A percentile compares a stretch with the other conserved stretches of the same genome.
These are phyloP conservation scores for Taiozyma onychis DNA, from an alignment of 1,139 yeast species.

Conservation along the genomic window DNA sequence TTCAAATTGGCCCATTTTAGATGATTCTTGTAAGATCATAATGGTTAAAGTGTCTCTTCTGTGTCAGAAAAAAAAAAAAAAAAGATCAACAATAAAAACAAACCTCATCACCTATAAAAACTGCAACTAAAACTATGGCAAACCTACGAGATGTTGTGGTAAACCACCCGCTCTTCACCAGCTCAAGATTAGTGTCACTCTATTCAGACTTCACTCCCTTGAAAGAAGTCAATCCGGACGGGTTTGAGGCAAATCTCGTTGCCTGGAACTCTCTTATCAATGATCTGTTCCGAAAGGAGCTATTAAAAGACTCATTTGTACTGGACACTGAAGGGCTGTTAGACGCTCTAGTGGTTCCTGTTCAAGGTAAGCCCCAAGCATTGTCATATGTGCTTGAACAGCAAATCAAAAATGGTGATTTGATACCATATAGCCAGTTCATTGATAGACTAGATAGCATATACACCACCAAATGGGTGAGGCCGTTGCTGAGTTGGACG, in stretches of 20 bases:
- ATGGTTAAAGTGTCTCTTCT: not conserved
- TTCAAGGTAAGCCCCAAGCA: constrained; percentile 30
- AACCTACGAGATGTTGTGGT: constrained; percentile 15
- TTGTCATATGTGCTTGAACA: constrained; percentile 31
- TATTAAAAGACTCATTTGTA: constrained; percentile 20
- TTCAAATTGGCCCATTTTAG: not conserved
- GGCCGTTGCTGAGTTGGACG: constrained; percentile 23
- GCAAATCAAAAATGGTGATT: constrained; percentile 24
- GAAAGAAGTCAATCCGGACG: constrained; percentile 55
- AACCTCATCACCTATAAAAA: not conserved
- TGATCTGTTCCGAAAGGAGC: constrained; percentile 18
- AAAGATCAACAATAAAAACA: not conserved
- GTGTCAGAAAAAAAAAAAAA: not conserved
- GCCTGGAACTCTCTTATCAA: constrained; percentile 47
- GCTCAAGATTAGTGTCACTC: constrained; percentile 51
- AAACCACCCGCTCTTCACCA: constrained; percentile 31
- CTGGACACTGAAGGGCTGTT: constrained; percentile 24
- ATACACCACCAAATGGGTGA: constrained; percentile 19
- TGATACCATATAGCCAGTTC: constrained; percentile 26
- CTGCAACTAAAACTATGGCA: constrained; percentile 4
- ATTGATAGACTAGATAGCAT: constrained; percentile 10
- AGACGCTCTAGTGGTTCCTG: constrained; percentile 23
- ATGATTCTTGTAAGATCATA: not conserved
- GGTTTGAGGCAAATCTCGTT: constrained; percentile 57
- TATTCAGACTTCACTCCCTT: constrained; percentile 54